A percentile compares a stretch with the other conserved stretches of the same genome.
phyloP scores from a whole-genome alignment of 352 stramenopile species.

The Aphanomyces stellatus region DNA sequence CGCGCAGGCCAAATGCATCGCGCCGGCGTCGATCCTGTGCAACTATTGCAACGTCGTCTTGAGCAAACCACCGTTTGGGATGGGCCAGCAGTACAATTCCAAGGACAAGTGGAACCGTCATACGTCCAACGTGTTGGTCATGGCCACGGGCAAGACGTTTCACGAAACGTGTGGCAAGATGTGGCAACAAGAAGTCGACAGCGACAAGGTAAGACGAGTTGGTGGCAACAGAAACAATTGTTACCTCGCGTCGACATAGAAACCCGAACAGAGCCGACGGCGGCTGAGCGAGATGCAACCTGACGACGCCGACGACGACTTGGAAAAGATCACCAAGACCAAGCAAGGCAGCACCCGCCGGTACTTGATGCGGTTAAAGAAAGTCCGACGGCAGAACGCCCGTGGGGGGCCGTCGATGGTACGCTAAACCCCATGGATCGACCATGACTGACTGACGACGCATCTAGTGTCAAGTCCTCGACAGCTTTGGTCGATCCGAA shows the following conservation, averaged over 20 bases:
- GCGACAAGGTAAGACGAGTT: constrained; percentile 25
- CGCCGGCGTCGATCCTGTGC: constrained; percentile 61
- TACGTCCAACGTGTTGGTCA: constrained; percentile 76
- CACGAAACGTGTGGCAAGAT: constrained; percentile 81
- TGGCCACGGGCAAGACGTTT: constrained; percentile 59
- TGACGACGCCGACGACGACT: constrained; percentile 36
- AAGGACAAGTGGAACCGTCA: constrained; percentile 77
- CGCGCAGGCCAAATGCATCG: constrained; percentile 61
- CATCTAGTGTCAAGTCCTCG: constrained; percentile 18
- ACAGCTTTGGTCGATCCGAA: constrained; percentile 17
- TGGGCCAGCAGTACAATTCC: constrained; percentile 33
- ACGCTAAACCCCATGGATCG: background rate
- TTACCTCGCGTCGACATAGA: constrained; percentile 22
- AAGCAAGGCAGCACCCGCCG: constrained; percentile 72
- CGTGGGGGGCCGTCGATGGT: background rate
- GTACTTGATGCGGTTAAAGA: constrained; percentile 74
- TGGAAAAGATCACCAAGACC: constrained; percentile 45
- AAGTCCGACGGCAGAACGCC: constrained; percentile 38
- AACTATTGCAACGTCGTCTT: constrained; percentile 73
- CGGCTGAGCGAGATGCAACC: background rate
- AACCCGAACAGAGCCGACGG: constrained; percentile 22
- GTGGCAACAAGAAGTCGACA: constrained; percentile 70
- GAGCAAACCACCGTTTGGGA: constrained; percentile 76
- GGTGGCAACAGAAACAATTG: constrained; percentile 11
- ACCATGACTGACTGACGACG: background rate